phyloP scores from a whole-genome alignment of 2,329 filamentous ascomycete genomes.

The Pseudogymnoascus sp. region DNA sequence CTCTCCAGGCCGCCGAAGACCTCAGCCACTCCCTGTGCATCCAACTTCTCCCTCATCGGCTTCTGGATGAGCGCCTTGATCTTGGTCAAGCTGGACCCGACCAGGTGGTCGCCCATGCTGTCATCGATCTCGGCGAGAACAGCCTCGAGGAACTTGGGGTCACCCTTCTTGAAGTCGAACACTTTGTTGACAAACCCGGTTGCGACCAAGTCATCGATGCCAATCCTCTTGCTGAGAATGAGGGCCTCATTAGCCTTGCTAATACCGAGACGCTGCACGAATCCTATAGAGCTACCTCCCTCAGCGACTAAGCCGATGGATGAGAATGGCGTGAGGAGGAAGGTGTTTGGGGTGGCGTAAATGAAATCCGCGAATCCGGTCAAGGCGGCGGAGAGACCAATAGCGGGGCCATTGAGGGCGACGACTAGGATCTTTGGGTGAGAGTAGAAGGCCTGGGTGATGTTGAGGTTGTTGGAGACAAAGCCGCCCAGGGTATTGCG shows the following conservation, averaged over 20 bases:
- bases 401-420: constrained; percentile 83
- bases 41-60: constrained; percentile 65
- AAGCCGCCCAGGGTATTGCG: constrained; percentile 61
- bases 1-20: constrained; percentile 78
- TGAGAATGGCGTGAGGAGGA: constrained; percentile 84
- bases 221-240: constrained; percentile 77
- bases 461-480: constrained; percentile 79
- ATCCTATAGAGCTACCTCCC: constrained; percentile 70
- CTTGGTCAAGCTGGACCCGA: constrained; percentile 67
- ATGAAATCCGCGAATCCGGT: constrained; percentile 84
- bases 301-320: constrained; percentile 86
- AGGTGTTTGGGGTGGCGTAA: constrained; percentile 74
- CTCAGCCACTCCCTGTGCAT: constrained; percentile 73
- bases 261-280: constrained; percentile 74
- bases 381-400: constrained; percentile 82
- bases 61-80: constrained; percentile 79
- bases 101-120: constrained; percentile 69
- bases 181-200: constrained; percentile 83
- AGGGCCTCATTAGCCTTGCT: constrained; percentile 85
- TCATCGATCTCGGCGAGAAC: constrained; percentile 79
- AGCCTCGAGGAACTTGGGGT: constrained; percentile 59
- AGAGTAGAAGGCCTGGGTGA: constrained; percentile 82
- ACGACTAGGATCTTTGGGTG: constrained; percentile 91
- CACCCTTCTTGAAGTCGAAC: constrained; percentile 56
- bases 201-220: constrained; percentile 62